Evolutionary conservation across 108 stramenopile genomes (phyloP), one percentile per base, ranked within the genome.

Genomic region (Nitzschia sp.): DNA sequence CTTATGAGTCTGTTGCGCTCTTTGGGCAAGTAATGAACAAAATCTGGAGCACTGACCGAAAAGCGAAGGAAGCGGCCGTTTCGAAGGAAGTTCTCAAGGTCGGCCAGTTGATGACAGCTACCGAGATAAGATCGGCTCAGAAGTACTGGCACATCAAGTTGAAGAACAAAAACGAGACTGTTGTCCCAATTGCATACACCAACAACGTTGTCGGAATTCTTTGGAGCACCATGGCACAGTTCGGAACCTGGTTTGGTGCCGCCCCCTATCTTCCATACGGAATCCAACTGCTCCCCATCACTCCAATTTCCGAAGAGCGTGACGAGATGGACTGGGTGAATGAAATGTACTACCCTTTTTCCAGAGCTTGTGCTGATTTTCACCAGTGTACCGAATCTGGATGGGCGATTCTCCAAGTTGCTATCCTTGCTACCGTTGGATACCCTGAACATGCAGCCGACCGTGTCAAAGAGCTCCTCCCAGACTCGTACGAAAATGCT

Each of bases 1-100:
- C 94, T 1, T 97, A 96, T 60, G 96, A 98, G 67, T 89, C 82
- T 25, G 85, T 97, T 34, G 95, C 95, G 32, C 76, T 97, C 30
- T 98, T 78, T 69, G 96, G 96, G 25, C 51, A 80, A 58, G 91
- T 81, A 25, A 94, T 97, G 87, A 56, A 51, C 0, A 57, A 68
- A 63, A 59, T 64, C 2, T 81, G 69, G 71, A 36, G 64, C 30
- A 27, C 30, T 6, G 23, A 38, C 1, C 63, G 82, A 35, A 54
- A 80, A 63, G 65, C 82, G 25, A 84, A 82, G 13, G 59, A 74
- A 8, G 71, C 75, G 19, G 63, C 59, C 9, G 74, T 75, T 2
- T 74, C 87, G 17, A 58, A 68, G 11, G 78, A 82, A 59, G 64
- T 97, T 11, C 73, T 69, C 17, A 74, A 88, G 42, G 81, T 89